These are phyloP conservation scores for Vigna hirtella DNA, from an alignment of 306 rosid species.

Conservation along the genomic window DNA sequence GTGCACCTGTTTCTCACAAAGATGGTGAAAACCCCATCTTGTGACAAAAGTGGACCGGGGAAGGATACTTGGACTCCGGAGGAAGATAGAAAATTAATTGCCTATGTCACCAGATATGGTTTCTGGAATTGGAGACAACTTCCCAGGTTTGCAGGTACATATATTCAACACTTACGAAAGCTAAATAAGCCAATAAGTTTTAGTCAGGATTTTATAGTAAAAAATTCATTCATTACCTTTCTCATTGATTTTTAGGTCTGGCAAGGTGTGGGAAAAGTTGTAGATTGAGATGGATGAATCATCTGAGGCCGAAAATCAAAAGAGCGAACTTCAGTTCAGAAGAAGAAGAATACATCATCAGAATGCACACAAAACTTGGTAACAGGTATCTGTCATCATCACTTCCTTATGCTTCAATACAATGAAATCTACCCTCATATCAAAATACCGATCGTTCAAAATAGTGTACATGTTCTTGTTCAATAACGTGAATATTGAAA, in stretches of 20 bases:
- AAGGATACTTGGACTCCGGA: slow-evolving; percentile 87
- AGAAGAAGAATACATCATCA: slow-evolving; percentile 45
- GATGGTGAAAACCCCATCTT: slow-evolving; percentile 74
- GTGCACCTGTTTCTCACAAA: neutral
- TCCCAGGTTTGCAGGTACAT: slow-evolving; percentile 81
- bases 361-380: slow-evolving; percentile 44
- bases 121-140: slow-evolving; percentile 97
- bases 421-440: neutral
- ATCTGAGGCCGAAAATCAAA: slow-evolving; percentile 50
- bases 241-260: slow-evolving; percentile 41
- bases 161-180: neutral
- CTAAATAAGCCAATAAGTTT: neutral
- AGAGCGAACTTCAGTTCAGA: slow-evolving; percentile 45
- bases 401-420: neutral
- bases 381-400: slow-evolving; percentile 32
- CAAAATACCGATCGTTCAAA: neutral
- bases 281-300: slow-evolving; percentile 57
- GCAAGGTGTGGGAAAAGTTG: slow-evolving; percentile 57
- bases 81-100: slow-evolving; percentile 74
- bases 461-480: too few relatives aligned
- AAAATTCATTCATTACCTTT: neutral
- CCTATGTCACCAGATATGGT: slow-evolving; percentile 81
- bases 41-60: slow-evolving; percentile 69
- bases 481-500: neutral
- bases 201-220: neutral